These are phyloP conservation scores for Boletus sp. DNA, from an alignment of 1,284 basidiomycete genomes.

Conservation along the genomic window DNA sequence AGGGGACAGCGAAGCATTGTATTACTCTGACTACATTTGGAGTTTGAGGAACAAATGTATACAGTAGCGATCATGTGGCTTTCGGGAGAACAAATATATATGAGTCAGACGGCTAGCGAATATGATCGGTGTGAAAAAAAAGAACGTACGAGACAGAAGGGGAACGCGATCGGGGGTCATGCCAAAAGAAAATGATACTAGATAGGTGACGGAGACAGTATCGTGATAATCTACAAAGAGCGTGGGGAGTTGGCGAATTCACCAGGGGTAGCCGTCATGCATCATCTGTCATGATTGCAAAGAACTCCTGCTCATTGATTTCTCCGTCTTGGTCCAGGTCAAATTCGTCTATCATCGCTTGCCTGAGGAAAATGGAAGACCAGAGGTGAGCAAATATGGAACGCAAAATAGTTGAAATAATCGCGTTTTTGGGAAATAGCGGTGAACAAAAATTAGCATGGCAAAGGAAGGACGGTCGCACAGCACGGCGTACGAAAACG, in stretches of 20 bases:
- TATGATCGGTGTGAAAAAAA: constrained; percentile 32
- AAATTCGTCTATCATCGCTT: constrained; percentile 99
- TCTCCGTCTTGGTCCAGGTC: constrained; percentile 98
- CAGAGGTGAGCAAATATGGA: constrained; percentile 40
- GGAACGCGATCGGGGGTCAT: constrained; percentile 26
- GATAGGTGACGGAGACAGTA: constrained; percentile 17
- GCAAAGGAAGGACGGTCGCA: constrained; percentile 21
- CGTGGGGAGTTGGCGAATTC: constrained; percentile 9
- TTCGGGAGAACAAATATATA: constrained; percentile 12
- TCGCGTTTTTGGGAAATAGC: constrained; percentile 26
- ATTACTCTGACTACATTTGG: constrained; percentile 25
- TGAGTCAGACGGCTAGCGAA: constrained; percentile 24
- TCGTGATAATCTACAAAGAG: constrained; percentile 19
- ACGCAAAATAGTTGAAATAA: constrained; percentile 13
- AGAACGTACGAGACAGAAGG: constrained; percentile 16
- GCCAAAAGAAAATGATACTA: constrained; percentile 24
- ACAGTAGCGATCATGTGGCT: constrained; percentile 34
- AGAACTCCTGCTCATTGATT: constrained; percentile 94
- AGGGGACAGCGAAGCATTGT: constrained; percentile 7
- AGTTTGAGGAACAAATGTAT: constrained; percentile 15
- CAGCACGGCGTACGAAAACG: constrained; percentile 27
- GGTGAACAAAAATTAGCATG: constrained; percentile 24
- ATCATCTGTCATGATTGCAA: constrained; percentile 97
- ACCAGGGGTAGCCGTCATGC: constrained; percentile 43
- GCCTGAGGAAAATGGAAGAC: constrained; percentile 55